Evolutionary conservation across 768 basidiomycete species (phyloP), one percentile per base, ranked within the genome.

Genomic region (Steccherinum ochraceum): DNA sequence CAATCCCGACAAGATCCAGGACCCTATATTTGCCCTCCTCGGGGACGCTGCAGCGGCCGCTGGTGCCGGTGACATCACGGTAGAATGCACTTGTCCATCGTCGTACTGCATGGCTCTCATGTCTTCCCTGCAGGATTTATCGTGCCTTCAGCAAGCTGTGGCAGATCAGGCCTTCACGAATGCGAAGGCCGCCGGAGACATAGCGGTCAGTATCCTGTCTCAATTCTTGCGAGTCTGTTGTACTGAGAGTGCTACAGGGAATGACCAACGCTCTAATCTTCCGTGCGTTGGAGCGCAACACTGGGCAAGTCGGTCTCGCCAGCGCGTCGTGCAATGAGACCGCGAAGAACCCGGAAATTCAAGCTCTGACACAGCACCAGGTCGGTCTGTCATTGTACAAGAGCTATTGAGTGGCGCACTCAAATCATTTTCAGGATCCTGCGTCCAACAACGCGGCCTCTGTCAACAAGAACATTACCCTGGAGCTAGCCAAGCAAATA

Each of bases 161-260:
- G 81, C 81, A 43, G 81, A 84, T 58, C 81, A 79, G 60, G 84
- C 84, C 0, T 87, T 86, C 69, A 82, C 82, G 26, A 86, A 86
- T 61, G 83, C 83, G 40, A 86, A 86, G 63, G 77, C 79, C 12
- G 75, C 72, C 2, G 73, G 74, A 13, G 75, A 84, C 59, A 67
- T 83, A 41, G 65, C 26, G 48, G 52, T 53, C n/a, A 49, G 40
- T 21, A 4, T 11, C 12, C n/a, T 27, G n/a, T n/a, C n/a, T n/a
- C n/a, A n/a, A n/a, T n/a, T n/a, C n/a, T n/a, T n/a, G n/a, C n/a
- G n/a, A n/a, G n/a, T n/a, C n/a, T n/a, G n/a, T n/a, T n/a, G n/a
- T n/a, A n/a, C n/a, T n/a, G n/a, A n/a, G n/a, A n/a, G n/a, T n/a
- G n/a, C n/a, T n/a, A n/a, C n/a, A 74, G 21, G 81, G 80, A 24